phyloP scores from a whole-genome alignment of 352 stramenopile species.

The Blastocystis sp. region DNA sequence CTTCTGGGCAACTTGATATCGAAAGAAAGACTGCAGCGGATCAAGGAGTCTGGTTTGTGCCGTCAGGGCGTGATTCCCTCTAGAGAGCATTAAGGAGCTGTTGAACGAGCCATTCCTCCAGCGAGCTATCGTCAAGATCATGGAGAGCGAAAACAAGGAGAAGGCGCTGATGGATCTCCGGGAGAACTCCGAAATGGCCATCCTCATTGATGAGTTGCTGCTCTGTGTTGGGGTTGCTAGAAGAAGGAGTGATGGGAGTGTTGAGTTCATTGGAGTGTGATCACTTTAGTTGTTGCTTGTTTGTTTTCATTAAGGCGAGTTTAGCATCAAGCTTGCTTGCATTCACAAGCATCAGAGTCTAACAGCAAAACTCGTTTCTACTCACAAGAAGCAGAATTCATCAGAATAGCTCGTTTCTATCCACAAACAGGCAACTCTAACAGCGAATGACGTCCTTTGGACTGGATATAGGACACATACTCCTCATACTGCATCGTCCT shows the following conservation, averaged over 20 bases:
- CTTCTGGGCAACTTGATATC: slow-evolving; percentile 21
- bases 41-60: slow-evolving; percentile 30
- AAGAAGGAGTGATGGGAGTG: slow-evolving; percentile 49
- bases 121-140: slow-evolving; percentile 16
- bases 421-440: neutral
- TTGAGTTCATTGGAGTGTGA: slow-evolving; percentile 32
- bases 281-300: neutral
- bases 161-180: slow-evolving; percentile 29
- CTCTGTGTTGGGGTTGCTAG: slow-evolving; percentile 43
- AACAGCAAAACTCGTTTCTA: neutral
- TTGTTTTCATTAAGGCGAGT: no score
- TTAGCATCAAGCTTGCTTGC: neutral
- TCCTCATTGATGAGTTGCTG: slow-evolving; percentile 57
- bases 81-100: slow-evolving; percentile 50
- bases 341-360: neutral
- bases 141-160: slow-evolving; percentile 57
- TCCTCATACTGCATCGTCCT: neutral
- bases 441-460: neutral
- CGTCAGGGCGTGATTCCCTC: neutral
- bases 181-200: slow-evolving; percentile 47
- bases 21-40: slow-evolving; percentile 1
- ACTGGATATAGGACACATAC: neutral
- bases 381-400: neutral
- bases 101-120: slow-evolving; percentile 59
- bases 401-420: neutral